phyloP scores from a whole-genome alignment of 192 early-diverging fungal species.

The Coemansia sp. region DNA sequence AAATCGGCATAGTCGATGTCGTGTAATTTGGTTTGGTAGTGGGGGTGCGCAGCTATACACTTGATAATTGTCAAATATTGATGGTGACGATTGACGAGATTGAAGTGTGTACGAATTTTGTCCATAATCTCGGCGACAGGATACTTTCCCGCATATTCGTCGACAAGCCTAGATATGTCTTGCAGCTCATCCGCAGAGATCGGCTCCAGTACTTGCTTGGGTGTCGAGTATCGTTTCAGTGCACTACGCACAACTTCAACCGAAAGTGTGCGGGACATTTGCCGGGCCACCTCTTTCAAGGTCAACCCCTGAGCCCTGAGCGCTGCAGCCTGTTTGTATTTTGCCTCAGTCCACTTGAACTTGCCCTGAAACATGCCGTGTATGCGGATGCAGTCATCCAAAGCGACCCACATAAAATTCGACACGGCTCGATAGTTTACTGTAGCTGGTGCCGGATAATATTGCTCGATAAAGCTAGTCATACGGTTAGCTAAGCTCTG shows the following conservation, averaged over 20 bases:
- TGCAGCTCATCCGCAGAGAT: not conserved
- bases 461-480: no score
- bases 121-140: not conserved
- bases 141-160: not conserved
- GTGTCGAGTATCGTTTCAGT: not conserved
- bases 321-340: not conserved
- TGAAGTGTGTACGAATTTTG: not conserved
- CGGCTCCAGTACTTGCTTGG: not conserved
- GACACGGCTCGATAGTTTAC: no score
- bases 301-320: not conserved
- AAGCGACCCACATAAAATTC: no score
- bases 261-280: not conserved
- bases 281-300: not conserved
- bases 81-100: not conserved
- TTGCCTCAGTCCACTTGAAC: not conserved
- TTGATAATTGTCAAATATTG: not conserved
- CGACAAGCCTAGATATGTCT: not conserved
- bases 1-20: not conserved
- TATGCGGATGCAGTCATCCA: no score
- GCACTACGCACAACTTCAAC: not conserved
- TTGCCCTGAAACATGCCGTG: no score
- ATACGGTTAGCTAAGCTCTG: no score
- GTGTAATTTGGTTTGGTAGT: not conserved
- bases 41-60: not conserved
- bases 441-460: no score